Evolutionary conservation across 495 filamentous ascomycete genomes (phyloP), one percentile per base, ranked within the genome.

Genomic region (Hapsidospora chrysogenum): DNA sequence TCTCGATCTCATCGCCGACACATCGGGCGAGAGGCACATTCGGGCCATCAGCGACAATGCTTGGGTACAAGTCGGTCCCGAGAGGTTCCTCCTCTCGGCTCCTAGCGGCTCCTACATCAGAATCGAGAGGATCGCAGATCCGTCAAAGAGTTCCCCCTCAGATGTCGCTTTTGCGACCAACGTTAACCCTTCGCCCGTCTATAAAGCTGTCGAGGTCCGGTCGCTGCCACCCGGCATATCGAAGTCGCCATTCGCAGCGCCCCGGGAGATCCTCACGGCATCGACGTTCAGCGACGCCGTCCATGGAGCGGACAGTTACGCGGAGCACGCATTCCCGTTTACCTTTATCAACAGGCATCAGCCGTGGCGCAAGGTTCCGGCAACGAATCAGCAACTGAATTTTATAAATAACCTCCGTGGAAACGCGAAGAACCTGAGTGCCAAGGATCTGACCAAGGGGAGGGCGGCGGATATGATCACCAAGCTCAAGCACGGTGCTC

Each of bases 381-480:
- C 89, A 1, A 76, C 79, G 0, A 47, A 71, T 1, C 66, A 61
- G 2, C 89, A 96, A 47, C 35, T 94, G 0, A 52, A 58, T 2
- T 68, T 85, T 22, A 49, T 97, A 18, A 92, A 92, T 43, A 76
- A 69, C 41, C 45, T 78, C 4, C 57, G 72, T 3, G 54, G 60
- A 1, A 54, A 64, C 8, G 50, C 71, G 1, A 63, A 74, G n/a
- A 56, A 63, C 32, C 47, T 89, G 13, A 60, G 41, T n/a, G 26
- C 53, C 1, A 50, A 47, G 1, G 63, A 70, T 20, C 39, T 94
- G 28, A 92, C 72, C 3, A 83, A 84, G 36, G 89, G 89, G 1
- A 69, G 72, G 45, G 92, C 89, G 21, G 67, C 66, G 14, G 89
- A 97, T 57, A 84, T 94, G 71, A 93, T 96, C 40, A 92, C 80